These are phyloP conservation scores for Pichia occidentalis DNA, from an alignment of 805 yeast genomes.

Conservation along the genomic window DNA sequence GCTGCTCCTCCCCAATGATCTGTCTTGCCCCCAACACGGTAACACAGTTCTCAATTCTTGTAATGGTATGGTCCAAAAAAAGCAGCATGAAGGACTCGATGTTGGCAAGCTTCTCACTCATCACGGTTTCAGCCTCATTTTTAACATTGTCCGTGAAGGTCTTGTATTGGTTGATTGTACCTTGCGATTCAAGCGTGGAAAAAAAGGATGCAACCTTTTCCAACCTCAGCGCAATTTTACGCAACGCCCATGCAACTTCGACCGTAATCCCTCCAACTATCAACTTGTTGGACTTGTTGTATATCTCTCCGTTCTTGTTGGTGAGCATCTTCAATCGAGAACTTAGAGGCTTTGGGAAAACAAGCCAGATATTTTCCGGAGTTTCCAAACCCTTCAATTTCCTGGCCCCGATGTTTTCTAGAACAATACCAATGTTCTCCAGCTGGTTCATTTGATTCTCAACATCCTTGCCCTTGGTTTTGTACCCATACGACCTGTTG, in stretches of 20 bases:
- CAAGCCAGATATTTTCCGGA: conserved; percentile 77
- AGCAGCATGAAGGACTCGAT: conserved; percentile 42
- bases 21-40: conserved; percentile 36
- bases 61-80: conserved; percentile 57
- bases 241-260: conserved; percentile 32
- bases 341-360: conserved; percentile 61
- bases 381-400: conserved; percentile 92
- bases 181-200: conserved; percentile 33
- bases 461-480: conserved; percentile 33
- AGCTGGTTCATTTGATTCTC: conserved; percentile 61
- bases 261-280: conserved; percentile 27
- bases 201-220: conserved; percentile 51
- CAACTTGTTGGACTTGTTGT: conserved; percentile 21
- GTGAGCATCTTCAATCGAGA: conserved; percentile 46
- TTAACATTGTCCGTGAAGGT: conserved; percentile 16
- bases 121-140: conserved; percentile 14
- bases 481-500: conserved; percentile 39
- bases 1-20: conserved; percentile 4
- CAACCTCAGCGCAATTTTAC: conserved; percentile 48
- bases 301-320: conserved; percentile 29
- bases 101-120: conserved; percentile 13
- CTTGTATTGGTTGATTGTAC: conserved; percentile 14
- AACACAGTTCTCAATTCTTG: conserved; percentile 61
- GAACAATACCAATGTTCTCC: conserved; percentile 61
- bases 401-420: conserved; percentile 71